Percentiles rank a stretch among this genome's conserved stretches.
phyloP scores from a whole-genome alignment of 2,329 filamentous ascomycete genomes.

The Alternaria solani region DNA sequence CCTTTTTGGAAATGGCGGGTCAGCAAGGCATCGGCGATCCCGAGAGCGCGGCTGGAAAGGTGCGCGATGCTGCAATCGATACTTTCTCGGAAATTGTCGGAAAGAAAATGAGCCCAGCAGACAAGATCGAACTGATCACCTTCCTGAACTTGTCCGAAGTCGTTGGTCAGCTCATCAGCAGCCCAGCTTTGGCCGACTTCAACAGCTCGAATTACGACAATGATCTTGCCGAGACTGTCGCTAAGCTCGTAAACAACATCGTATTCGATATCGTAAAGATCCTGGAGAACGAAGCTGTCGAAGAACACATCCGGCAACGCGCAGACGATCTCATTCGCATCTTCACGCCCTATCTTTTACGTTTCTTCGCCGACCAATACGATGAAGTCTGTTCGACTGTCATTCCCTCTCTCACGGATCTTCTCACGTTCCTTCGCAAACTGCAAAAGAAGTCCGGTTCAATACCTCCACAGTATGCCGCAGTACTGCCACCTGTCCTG shows the following conservation, averaged over 20 bases:
- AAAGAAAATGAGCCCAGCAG: constrained; percentile 95
- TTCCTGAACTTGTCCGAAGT: constrained; percentile 90
- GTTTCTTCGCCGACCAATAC: constrained; percentile 97
- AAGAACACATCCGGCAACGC: constrained; percentile 71
- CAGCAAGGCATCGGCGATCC: constrained; percentile 67
- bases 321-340: constrained; percentile 83
- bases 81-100: constrained; percentile 94
- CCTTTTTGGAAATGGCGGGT: constrained; percentile 87
- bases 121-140: constrained; percentile 93
- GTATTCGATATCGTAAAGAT: constrained; percentile 87
- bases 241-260: constrained; percentile 92
- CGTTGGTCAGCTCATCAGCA: constrained; percentile 83
- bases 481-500: constrained; percentile 85
- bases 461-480: constrained; percentile 77
- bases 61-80: constrained; percentile 90
- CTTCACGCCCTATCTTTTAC: constrained; percentile 86
- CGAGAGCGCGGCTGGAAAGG: constrained; percentile 71
- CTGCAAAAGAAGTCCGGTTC: constrained; percentile 68
- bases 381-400: constrained; percentile 97
- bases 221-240: constrained; percentile 92
- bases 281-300: constrained; percentile 73
- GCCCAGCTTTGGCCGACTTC: constrained; percentile 79
- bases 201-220: constrained; percentile 90
- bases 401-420: constrained; percentile 89
- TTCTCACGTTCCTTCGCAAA: constrained; percentile 89